Percentiles rank a stretch among this genome's conserved stretches.
phyloP scores from a whole-genome alignment of 768 basidiomycete genomes.

The Pulveroboletus sp. region DNA sequence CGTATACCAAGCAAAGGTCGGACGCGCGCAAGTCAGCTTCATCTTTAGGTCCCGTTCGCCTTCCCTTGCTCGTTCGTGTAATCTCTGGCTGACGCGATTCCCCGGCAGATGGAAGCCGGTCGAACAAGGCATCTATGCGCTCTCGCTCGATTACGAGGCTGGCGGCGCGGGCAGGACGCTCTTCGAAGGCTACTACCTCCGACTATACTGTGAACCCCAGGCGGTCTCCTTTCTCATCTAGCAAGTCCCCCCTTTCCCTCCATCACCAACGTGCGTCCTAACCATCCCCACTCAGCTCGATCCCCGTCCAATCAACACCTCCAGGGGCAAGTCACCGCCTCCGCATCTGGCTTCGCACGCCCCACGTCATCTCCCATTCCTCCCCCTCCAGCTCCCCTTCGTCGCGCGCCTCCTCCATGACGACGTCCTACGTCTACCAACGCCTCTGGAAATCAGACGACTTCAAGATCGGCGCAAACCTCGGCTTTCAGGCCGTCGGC shows the following conservation, averaged over 20 bases:
- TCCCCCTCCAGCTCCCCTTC: slow-evolving; percentile 25
- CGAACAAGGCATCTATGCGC: slow-evolving; percentile 43
- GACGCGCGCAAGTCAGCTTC: slow-evolving; percentile 54
- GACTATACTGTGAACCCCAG: slow-evolving; percentile 52
- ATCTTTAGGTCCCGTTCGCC: slow-evolving; percentile 41
- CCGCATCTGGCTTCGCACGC: slow-evolving; percentile 59
- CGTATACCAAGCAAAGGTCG: slow-evolving; percentile 53
- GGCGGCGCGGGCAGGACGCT: slow-evolving; percentile 54
- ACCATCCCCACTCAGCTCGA: slow-evolving; percentile 36
- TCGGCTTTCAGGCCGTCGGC: slow-evolving; percentile 52
- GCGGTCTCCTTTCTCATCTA: slow-evolving; percentile 57
- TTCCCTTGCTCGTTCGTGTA: background rate
- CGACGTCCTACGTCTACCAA: slow-evolving; percentile 54
- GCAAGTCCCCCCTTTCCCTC: slow-evolving; percentile 32
- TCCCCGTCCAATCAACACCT: slow-evolving; percentile 52
- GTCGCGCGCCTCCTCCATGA: slow-evolving; percentile 30
- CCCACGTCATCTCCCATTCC: slow-evolving; percentile 13
- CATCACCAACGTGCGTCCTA: background rate
- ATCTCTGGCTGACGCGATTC: background rate
- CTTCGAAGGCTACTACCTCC: slow-evolving; percentile 50
- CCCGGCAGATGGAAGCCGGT: slow-evolving; percentile 52
- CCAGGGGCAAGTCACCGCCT: slow-evolving; percentile 57
- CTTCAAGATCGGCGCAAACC: slow-evolving; percentile 55
- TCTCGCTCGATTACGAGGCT: slow-evolving; percentile 63
- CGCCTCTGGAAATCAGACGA: slow-evolving; percentile 62